phyloP scores from a whole-genome alignment of 2,329 filamentous ascomycete genomes.

The Neofusicoccum sp. region DNA sequence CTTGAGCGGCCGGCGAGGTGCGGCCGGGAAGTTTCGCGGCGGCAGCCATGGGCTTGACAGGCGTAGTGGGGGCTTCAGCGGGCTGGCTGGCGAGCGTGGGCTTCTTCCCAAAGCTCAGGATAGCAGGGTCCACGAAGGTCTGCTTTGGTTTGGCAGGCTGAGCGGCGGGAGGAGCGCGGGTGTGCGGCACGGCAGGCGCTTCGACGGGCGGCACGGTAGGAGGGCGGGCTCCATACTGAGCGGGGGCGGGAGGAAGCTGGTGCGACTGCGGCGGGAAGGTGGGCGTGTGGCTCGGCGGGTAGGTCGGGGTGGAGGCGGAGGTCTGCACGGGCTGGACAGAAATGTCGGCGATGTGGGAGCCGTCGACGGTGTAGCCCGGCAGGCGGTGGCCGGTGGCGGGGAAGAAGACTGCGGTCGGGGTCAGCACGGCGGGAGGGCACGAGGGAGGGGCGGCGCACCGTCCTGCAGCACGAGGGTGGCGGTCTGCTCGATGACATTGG shows the following conservation, averaged over 20 bases:
- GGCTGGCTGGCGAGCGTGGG: slow-evolving; percentile 19
- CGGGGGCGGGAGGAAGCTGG: slow-evolving; percentile 21
- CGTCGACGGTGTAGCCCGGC: slow-evolving; percentile 56
- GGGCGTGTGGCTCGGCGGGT: slow-evolving; percentile 14
- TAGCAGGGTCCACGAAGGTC: slow-evolving; percentile 75
- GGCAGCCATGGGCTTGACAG: slow-evolving; percentile 40
- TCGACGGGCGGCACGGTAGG: slow-evolving; percentile 24
- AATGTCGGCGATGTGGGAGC: slow-evolving; percentile 58
- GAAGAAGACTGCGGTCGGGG: slow-evolving; percentile 46
- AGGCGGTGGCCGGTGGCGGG: slow-evolving; percentile 54
- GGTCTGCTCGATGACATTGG: slow-evolving; percentile 64
- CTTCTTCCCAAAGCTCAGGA: slow-evolving; percentile 62
- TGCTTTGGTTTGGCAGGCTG: slow-evolving; percentile 33
- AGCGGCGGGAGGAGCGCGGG: slow-evolving; percentile 8
- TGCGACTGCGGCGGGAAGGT: slow-evolving; percentile 10
- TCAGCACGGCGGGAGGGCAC: slow-evolving; percentile 1
- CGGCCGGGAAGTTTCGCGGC: slow-evolving; percentile 34
- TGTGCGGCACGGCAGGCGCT: slow-evolving; percentile 20
- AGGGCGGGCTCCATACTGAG: slow-evolving; percentile 24
- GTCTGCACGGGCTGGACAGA: slow-evolving; percentile 45
- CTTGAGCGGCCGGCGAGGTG: slow-evolving; percentile 38
- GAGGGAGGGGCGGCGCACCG: slow-evolving; percentile 51
- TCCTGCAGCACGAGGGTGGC: slow-evolving; percentile 64
- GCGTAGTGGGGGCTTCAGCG: slow-evolving; percentile 41
- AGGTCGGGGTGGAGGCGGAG: slow-evolving; percentile 19